Percentiles rank a stretch among this genome's conserved stretches.
These are phyloP conservation scores for Sicyos edulis DNA, from an alignment of 306 rosid species.

Conservation along the genomic window DNA sequence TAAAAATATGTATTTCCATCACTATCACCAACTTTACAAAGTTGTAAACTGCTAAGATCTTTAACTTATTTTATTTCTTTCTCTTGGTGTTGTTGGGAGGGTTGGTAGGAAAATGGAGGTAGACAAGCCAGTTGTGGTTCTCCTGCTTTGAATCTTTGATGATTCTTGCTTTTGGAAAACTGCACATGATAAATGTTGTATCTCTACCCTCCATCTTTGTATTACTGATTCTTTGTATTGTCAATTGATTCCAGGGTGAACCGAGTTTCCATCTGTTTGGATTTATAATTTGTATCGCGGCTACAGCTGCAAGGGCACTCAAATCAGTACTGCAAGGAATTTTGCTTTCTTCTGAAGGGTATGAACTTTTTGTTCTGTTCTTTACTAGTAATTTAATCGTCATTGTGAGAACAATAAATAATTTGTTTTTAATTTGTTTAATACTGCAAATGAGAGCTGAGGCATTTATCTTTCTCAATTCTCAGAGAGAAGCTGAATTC, in stretches of 20 bases:
- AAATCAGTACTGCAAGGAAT: constrained; percentile 94
- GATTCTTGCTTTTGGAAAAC: not conserved
- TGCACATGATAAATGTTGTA: constrained; percentile 1
- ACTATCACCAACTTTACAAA: no score
- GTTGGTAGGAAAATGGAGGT: not conserved
- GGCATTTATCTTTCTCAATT: constrained; percentile 29
- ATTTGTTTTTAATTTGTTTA: constrained; percentile 21
- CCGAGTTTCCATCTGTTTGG: constrained; percentile 99
- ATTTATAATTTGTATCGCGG: constrained; percentile 80
- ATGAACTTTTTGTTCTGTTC: constrained; percentile 13
- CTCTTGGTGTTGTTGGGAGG: not conserved
- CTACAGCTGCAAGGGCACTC: constrained; percentile 96
- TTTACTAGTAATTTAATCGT: not conserved
- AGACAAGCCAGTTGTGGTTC: not conserved
- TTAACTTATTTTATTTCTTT: not conserved
- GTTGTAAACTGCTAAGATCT: no score
- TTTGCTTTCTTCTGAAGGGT: constrained; percentile 98
- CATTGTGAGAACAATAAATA: not conserved
- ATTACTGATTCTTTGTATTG: constrained; percentile 13
- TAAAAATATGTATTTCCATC: not conserved
- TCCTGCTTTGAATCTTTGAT: constrained; percentile 11
- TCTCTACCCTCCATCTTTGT: constrained; percentile 9
- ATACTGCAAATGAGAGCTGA: not conserved
- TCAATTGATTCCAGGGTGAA: constrained; percentile 63
- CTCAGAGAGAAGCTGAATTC: constrained; percentile 97